These are phyloP conservation scores for Lachnellula subtilissima DNA, from an alignment of 2,329 filamentous ascomycete species.

Conservation along the genomic window DNA sequence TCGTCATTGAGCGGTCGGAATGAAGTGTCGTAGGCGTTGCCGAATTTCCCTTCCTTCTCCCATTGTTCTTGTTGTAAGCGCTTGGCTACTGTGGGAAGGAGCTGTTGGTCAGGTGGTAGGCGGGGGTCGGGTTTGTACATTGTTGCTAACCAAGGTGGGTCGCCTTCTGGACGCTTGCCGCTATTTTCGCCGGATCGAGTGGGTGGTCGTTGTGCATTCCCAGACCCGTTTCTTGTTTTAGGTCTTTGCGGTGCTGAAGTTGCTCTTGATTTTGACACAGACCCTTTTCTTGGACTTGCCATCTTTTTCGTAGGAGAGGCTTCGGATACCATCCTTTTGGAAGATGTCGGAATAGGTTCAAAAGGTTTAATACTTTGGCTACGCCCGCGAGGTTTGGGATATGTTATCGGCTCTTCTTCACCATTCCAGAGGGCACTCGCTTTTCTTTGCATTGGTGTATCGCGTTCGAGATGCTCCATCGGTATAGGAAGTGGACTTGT, in stretches of 20 bases:
- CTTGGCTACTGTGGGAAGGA: conserved; percentile 89
- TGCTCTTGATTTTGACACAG: conserved; percentile 27
- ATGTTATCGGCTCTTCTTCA: conserved; percentile 55
- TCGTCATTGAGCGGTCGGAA: conserved; percentile 78
- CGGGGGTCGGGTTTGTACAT: conserved; percentile 96
- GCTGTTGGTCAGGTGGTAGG: conserved; percentile 88
- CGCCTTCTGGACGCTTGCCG: conserved; percentile 75
- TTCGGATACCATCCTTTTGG: conserved; percentile 35
- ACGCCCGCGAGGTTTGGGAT: conserved; percentile 60
- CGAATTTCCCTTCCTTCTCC: conserved; percentile 86
- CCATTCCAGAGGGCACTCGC: conserved; percentile 47
- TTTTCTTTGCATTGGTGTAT: conserved; percentile 61
- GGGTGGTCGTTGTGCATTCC: conserved; percentile 50
- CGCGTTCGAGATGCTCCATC: conserved; percentile 66
- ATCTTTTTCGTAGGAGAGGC: conserved; percentile 50
- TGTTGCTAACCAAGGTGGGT: conserved; percentile 90
- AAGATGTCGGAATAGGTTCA: conserved; percentile 32
- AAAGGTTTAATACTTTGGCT: conserved; percentile 57
- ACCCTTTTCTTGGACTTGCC: conserved; percentile 16
- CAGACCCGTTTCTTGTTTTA: conserved; percentile 57
- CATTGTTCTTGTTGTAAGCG: conserved; percentile 90
- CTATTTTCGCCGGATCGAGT: conserved; percentile 54
- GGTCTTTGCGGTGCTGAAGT: conserved; percentile 39
- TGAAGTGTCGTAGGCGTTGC: conserved; percentile 79
- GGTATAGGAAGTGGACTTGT: conserved; percentile 73